Evolutionary conservation across 768 basidiomycete genomes (phyloP).

Genomic region (Tricholoma matsutake): DNA sequence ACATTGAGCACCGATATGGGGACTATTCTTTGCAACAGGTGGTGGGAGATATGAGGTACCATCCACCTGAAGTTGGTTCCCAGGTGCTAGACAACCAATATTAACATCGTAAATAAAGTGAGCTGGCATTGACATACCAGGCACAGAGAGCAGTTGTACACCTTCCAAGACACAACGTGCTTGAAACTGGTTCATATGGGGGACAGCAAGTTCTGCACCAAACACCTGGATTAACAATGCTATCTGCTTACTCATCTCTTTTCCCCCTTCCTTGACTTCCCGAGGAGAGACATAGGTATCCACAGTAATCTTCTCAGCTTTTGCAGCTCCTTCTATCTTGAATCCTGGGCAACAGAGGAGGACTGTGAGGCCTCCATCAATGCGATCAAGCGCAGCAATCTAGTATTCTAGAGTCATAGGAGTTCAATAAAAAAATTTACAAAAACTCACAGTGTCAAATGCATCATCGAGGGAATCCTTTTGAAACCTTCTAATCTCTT

Average conservation of each 20-base stretch:
- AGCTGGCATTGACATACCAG: not conserved
- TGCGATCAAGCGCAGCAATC: conserved; percentile 7
- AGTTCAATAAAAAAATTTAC: not conserved
- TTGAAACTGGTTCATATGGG: conserved; percentile 9
- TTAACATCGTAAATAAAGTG: not conserved
- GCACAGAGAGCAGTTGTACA: not conserved
- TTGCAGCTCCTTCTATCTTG: not conserved
- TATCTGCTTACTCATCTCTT: conserved; percentile 4
- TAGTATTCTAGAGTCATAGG: not conserved
- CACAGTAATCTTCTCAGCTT: conserved; percentile 3
- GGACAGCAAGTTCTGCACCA: conserved; percentile 11
- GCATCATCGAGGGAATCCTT: not conserved
- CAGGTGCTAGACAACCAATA: not conserved
- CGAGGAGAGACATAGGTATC: conserved; percentile 7
- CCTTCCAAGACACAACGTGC: conserved; percentile 3
- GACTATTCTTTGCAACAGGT: conserved; percentile 2
- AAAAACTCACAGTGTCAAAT: conserved; percentile 7
- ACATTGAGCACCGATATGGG: conserved; percentile 1
- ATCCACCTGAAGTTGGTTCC: not conserved
- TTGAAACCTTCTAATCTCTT: not conserved
- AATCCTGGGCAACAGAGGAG: conserved; percentile 3
- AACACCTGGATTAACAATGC: conserved; percentile 11
- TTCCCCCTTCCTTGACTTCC: conserved; percentile 1
- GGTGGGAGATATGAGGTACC: conserved; percentile 7
- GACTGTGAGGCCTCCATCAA: conserved; percentile 10